Percentiles rank a stretch among this genome's conserved stretches.
phyloP scores from a whole-genome alignment of 176 grass and related monocot genomes.

The Hordeum marinum region DNA sequence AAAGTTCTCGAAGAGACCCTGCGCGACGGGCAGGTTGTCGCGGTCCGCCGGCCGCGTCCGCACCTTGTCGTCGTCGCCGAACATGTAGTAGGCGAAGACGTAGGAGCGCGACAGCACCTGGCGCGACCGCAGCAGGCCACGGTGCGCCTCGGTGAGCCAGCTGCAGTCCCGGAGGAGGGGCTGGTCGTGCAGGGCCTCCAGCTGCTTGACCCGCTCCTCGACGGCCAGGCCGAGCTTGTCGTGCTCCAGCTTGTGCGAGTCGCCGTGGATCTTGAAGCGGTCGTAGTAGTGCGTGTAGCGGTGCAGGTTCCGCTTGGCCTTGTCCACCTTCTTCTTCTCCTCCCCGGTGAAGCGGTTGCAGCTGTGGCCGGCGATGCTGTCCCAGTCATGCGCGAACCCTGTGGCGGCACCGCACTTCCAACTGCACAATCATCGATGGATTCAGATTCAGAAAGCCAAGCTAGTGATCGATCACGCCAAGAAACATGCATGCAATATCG shows the following conservation, averaged over 20 bases:
- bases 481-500: no score
- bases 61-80: conserved; percentile 25
- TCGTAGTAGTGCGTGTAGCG: conserved; percentile 44
- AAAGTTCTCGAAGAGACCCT: conserved; percentile 49
- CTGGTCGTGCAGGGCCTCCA: neutral
- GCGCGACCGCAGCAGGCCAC: conserved; percentile 23
- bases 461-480: neutral
- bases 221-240: conserved; percentile 2
- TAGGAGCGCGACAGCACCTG: conserved; percentile 35
- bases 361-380: neutral
- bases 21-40: neutral
- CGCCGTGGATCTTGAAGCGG: conserved; percentile 19
- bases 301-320: neutral
- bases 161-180: neutral
- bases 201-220: neutral
- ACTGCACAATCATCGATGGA: neutral
- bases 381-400: neutral
- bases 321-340: conserved; percentile 30
- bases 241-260: conserved; percentile 24
- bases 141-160: conserved; percentile 17
- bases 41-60: neutral
- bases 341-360: conserved; percentile 33
- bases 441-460: neutral
- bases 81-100: conserved; percentile 59
- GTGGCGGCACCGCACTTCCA: conserved; percentile 51